Evolutionary conservation across 148 eudicot species (phyloP).

Genomic region (Camellia sinensis): DNA sequence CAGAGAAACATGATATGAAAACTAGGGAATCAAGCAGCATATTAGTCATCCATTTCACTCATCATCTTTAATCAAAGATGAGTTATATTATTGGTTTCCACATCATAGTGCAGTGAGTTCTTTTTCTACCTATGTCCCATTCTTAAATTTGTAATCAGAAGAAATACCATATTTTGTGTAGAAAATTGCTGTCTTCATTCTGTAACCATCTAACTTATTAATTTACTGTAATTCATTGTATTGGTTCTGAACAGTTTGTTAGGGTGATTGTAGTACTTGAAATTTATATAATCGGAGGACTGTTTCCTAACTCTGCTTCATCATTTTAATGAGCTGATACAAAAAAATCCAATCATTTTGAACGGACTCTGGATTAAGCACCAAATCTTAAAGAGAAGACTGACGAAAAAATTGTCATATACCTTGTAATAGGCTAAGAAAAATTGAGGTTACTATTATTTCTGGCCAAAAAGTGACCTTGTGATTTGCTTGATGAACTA

Average conservation of each 20-base stretch:
- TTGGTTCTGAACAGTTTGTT: background rate
- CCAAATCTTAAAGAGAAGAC: too few species aligned
- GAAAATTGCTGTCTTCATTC: constrained; percentile 9
- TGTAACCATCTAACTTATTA: constrained; percentile 6
- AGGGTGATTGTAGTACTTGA: background rate
- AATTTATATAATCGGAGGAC: background rate
- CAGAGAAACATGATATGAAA: constrained; percentile 49
- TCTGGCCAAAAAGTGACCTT: too few species aligned
- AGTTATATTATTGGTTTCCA: background rate
- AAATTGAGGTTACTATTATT: too few species aligned
- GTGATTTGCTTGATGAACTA: too few species aligned
- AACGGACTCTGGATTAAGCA: too few species aligned
- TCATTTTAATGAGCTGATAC: background rate
- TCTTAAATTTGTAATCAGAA: constrained; percentile 12
- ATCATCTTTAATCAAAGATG: background rate
- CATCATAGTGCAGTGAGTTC: background rate
- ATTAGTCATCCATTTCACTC: background rate
- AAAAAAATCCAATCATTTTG: background rate
- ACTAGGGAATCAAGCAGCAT: constrained; percentile 1
- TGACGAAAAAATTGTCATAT: too few species aligned
- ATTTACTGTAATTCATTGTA: constrained; percentile 10
- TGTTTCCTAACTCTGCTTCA: background rate
- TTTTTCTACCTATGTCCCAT: background rate
- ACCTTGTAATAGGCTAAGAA: too few species aligned
- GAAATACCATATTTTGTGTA: constrained; percentile 4